Conservation (phyloP, 2,329 filamentous ascomycete species). For the Beauveria bassiana region DNA sequence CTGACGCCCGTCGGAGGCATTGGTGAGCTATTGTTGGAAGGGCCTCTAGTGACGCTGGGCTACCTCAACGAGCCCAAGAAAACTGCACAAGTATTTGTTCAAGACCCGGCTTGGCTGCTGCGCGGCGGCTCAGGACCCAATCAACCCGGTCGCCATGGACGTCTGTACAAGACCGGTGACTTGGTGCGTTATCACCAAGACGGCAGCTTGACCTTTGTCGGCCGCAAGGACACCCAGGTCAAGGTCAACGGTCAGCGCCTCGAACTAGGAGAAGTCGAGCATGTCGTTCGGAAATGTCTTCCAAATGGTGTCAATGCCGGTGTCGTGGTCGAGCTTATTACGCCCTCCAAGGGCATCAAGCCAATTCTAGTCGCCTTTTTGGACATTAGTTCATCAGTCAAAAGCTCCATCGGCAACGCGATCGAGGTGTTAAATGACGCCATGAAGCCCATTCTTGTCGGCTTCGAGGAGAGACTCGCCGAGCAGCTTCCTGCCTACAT, state of each 20-base stretch:
- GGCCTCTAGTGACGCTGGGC: constrained; percentile 15
- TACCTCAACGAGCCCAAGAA: constrained; percentile 15
- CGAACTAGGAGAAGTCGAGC: constrained; percentile 29
- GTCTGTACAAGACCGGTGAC: constrained; percentile 19
- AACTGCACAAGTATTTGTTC: constrained; percentile 19
- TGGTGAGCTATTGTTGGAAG: constrained; percentile 18
- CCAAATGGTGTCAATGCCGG: neutral
- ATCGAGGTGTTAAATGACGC: neutral
- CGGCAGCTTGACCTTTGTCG: constrained; percentile 32
- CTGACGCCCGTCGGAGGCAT: constrained; percentile 14
- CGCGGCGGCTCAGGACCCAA: neutral
- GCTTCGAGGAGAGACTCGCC: constrained; percentile 4
- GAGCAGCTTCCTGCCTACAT: constrained; percentile 14
- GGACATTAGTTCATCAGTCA: neutral
- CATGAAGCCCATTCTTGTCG: constrained; percentile 1
- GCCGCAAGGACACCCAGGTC: constrained; percentile 46
- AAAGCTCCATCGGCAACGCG: neutral
- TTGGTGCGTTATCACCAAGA: constrained; percentile 31
- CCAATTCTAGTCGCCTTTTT: constrained; percentile 14
- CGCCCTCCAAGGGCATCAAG: constrained; percentile 3
- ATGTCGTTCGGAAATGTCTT: constrained; percentile 6
- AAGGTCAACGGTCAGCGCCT: constrained; percentile 48
- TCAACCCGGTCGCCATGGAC: constrained; percentile 1
- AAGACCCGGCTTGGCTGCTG: constrained; percentile 5
- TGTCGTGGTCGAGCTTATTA: constrained; percentile 12